phyloP scores from a whole-genome alignment of 331 rosid species.

The Prunus yedoensis region DNA sequence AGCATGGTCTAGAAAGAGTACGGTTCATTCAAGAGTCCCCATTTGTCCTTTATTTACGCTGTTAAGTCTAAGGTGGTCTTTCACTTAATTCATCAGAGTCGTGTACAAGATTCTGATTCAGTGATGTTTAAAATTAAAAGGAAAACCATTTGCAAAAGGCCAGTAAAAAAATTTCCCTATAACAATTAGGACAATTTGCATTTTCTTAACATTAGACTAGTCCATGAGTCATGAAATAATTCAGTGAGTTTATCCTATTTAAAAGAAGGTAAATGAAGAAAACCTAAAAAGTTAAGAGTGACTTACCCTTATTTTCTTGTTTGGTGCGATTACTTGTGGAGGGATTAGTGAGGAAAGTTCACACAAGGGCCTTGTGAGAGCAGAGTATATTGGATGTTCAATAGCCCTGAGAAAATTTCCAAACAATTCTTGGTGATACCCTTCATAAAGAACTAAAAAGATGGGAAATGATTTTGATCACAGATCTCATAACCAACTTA shows the following conservation, averaged over 20 bases:
- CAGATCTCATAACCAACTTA: not conserved
- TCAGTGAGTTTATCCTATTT: not conserved
- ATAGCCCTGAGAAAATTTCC: conserved; percentile 35
- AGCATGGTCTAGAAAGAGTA: not conserved
- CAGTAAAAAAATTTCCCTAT: not conserved
- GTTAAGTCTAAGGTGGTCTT: not conserved
- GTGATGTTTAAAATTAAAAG: not conserved
- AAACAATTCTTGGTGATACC: conserved; percentile 13
- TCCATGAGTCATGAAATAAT: not conserved
- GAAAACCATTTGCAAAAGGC: not conserved
- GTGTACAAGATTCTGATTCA: not conserved
- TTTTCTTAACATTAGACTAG: not conserved
- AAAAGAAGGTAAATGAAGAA: not conserved
- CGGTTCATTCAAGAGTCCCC: not conserved
- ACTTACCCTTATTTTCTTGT: conserved; percentile 93
- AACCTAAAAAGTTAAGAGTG: conserved; percentile 12
- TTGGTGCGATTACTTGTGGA: conserved; percentile 82
- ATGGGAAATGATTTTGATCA: not conserved
- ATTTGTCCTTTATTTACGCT: not conserved
- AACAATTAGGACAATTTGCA: not conserved
- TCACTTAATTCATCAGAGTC: too few relatives aligned
- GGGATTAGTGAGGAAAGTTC: conserved; percentile 93
- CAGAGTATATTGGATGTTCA: conserved; percentile 91
- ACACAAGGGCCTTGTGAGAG: conserved; percentile 96
- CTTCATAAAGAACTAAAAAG: not conserved